Conservation (phyloP, 148 eudicot genomes). For the Polygonum aviculare region DNA sequence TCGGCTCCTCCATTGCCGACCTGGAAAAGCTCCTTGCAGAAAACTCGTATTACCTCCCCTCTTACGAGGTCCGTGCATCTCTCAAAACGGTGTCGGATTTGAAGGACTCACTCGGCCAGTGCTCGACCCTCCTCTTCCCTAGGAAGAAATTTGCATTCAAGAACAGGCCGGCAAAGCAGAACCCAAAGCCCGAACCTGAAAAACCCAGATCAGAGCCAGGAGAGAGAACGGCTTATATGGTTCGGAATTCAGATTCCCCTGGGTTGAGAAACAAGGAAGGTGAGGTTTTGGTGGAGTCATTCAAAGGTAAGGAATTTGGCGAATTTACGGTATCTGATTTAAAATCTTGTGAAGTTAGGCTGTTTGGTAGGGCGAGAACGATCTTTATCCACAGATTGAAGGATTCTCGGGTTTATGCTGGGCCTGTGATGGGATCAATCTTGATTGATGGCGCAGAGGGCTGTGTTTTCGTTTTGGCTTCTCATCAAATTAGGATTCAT, state of each 20-base stretch:
- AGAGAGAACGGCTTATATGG: conserved; percentile 7
- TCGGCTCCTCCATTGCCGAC: conserved; percentile 39
- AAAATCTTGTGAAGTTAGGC: conserved; percentile 53
- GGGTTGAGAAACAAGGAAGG: conserved; percentile 51
- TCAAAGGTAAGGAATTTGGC: conserved; percentile 39
- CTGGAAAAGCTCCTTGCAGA: conserved; percentile 70
- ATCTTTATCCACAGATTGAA: conserved; percentile 47
- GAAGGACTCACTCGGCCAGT: conserved; percentile 43
- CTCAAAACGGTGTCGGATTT: conserved; percentile 44
- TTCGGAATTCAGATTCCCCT: conserved; percentile 17
- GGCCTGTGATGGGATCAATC: conserved; percentile 66
- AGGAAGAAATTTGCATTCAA: conserved; percentile 66
- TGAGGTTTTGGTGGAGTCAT: conserved; percentile 54
- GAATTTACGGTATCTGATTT: conserved; percentile 57
- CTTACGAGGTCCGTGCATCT: conserved; percentile 70
- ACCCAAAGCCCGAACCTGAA: conserved; percentile 1
- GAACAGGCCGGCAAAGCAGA: conserved; percentile 34
- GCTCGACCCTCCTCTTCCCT: conserved; percentile 39
- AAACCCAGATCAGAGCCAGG: conserved; percentile 8
- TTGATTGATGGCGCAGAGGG: conserved; percentile 62
- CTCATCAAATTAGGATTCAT: conserved; percentile 89
- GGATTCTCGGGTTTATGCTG: conserved; percentile 58
- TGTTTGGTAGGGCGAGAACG: conserved; percentile 53
- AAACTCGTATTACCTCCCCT: conserved; percentile 63
- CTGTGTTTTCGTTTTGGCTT: conserved; percentile 61